These are phyloP conservation scores for Globisporangium takayamanum DNA, from an alignment of 352 stramenopile species.

Conservation along the genomic window DNA sequence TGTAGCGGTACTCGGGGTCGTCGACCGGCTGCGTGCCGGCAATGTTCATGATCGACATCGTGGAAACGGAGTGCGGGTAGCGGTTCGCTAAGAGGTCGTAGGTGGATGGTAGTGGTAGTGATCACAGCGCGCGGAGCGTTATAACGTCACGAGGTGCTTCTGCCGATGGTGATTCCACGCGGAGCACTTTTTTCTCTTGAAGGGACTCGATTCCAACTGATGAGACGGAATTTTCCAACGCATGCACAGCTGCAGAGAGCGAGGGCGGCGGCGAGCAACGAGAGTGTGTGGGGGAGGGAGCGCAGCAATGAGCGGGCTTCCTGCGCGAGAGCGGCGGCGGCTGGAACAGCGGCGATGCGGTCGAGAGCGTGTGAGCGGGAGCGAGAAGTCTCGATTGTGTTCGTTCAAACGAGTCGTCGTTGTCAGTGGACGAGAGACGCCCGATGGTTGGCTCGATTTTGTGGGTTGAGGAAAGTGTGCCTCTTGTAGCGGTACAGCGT, in stretches of 20 bases:
- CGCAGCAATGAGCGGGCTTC: not conserved
- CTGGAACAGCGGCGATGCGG: not conserved
- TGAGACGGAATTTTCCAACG: slow-evolving; percentile 78
- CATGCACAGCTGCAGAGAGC: slow-evolving; percentile 67
- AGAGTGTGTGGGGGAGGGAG: not conserved
- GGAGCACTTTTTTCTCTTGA: slow-evolving; percentile 71
- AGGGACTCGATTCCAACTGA: slow-evolving; percentile 72
- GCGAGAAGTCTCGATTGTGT: not conserved
- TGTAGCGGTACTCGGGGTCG: slow-evolving; percentile 97
- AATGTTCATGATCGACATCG: slow-evolving; percentile 90
- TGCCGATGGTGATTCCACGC: slow-evolving; percentile 18
- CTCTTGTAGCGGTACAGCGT: not conserved
- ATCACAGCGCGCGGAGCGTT: not conserved
- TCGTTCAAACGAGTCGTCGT: not conserved
- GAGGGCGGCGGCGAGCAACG: slow-evolving; percentile 6
- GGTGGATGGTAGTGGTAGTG: not conserved
- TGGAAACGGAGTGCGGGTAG: slow-evolving; percentile 10
- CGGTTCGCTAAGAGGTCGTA: not conserved
- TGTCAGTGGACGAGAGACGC: not conserved
- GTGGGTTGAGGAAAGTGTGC: not conserved
- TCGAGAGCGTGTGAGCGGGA: not conserved
- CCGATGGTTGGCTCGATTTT: not conserved
- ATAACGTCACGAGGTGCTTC: slow-evolving; percentile 32
- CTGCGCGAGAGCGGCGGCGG: not conserved
- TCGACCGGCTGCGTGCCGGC: slow-evolving; percentile 87